Percentiles rank a stretch among this genome's conserved stretches.
These are phyloP conservation scores for Cystobasidiopsis lactophilus DNA, from an alignment of 768 basidiomycete species.

Conservation along the genomic window DNA sequence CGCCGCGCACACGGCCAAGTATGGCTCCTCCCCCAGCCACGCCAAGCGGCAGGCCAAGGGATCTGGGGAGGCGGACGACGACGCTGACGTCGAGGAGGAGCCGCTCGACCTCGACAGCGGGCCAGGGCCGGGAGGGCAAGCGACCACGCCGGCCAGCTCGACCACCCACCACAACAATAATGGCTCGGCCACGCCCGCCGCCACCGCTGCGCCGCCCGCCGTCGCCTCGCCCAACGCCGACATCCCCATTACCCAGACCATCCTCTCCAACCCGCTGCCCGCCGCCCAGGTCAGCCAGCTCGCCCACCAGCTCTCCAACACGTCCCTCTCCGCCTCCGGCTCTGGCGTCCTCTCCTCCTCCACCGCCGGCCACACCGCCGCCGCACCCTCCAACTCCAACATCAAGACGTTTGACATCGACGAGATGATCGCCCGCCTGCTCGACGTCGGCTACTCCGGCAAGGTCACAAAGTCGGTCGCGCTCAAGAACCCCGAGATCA, in stretches of 20 bases:
- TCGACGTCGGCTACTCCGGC: constrained; percentile 92
- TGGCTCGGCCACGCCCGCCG: too few species aligned
- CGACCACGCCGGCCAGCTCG: too few species aligned
- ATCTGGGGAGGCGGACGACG: background rate
- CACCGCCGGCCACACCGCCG: constrained; percentile 16
- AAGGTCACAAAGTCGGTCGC: constrained; percentile 91
- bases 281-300: constrained; percentile 3
- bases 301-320: constrained; percentile 1
- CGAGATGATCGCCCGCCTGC: constrained; percentile 87
- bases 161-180: too few species aligned
- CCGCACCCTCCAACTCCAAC: constrained; percentile 12
- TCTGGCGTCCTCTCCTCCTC: too few species aligned
- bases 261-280: constrained; percentile 50
- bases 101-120: too few species aligned
- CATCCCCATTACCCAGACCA: constrained; percentile 42
- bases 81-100: too few species aligned
- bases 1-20: background rate
- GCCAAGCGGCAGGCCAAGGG: background rate
- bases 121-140: too few species aligned
- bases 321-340: constrained; percentile 20
- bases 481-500: constrained; percentile 90
- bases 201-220: too few species aligned
- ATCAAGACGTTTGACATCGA: constrained; percentile 59
- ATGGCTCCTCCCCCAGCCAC: background rate
- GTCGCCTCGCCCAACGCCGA: too few species aligned